Evolutionary conservation across 2,329 filamentous ascomycete genomes (phyloP).

Genomic region (Sporothrix globosa): DNA sequence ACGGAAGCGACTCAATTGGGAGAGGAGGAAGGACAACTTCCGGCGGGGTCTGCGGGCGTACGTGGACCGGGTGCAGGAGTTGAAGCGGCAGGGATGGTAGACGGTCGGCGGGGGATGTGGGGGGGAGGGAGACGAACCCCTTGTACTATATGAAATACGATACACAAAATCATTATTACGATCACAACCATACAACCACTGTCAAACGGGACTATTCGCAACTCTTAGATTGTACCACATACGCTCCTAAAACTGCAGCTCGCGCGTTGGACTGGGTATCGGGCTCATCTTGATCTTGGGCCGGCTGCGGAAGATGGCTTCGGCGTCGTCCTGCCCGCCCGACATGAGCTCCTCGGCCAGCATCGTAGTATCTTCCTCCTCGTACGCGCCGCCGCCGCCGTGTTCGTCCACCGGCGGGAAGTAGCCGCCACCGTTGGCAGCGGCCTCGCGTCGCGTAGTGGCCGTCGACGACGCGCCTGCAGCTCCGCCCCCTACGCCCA

Average conservation of each 20-base stretch:
- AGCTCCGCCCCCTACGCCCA: background rate
- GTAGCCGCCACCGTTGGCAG: slow-evolving; percentile 45
- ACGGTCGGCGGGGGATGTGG: background rate
- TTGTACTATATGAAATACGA: slow-evolving; percentile 6
- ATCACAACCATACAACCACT: background rate
- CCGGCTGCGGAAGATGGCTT: slow-evolving; percentile 81
- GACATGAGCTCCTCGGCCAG: slow-evolving; percentile 70
- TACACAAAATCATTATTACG: background rate
- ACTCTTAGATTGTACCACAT: background rate
- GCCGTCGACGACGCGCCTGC: slow-evolving; percentile 10
- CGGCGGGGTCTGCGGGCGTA: slow-evolving; percentile 68
- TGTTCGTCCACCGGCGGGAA: slow-evolving; percentile 54
- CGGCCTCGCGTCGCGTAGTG: slow-evolving; percentile 40
- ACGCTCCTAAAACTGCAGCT: slow-evolving; percentile 20
- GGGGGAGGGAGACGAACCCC: background rate
- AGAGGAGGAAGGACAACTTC: slow-evolving; percentile 72
- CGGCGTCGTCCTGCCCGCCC: slow-evolving; percentile 70
- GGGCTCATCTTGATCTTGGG: slow-evolving; percentile 81
- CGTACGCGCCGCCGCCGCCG: slow-evolving; percentile 48
- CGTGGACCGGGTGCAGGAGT: slow-evolving; percentile 65
- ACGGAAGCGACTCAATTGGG: slow-evolving; percentile 71
- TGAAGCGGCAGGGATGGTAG: slow-evolving; percentile 80
- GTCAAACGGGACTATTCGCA: background rate
- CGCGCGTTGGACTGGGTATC: slow-evolving; percentile 50
- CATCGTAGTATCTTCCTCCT: slow-evolving; percentile 48